A percentile compares a stretch with the other conserved stretches of the same genome.
Conservation (phyloP, 768 basidiomycete species). For the Lanmaoa pseudosensibilis region DNA sequence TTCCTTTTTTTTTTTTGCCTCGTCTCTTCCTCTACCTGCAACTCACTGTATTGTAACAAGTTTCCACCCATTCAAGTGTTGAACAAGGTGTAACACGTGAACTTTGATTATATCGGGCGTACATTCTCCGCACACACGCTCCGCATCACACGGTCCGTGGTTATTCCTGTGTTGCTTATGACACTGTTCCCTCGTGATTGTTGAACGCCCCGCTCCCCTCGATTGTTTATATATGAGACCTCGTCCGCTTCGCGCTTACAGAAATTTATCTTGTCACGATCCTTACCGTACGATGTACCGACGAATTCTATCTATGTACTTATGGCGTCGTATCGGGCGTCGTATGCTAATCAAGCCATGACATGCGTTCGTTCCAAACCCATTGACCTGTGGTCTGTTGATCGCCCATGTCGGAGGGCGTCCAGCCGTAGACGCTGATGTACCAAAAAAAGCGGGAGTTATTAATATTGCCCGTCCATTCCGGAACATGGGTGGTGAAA, state of each 20-base stretch:
- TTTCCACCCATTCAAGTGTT: slow-evolving; percentile 53
- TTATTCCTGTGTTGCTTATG: slow-evolving; percentile 15
- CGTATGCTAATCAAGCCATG: slow-evolving; percentile 47
- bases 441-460: background rate
- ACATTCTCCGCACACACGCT: slow-evolving; percentile 14
- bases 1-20: slow-evolving; percentile 14
- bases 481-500: background rate
- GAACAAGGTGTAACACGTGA: slow-evolving; percentile 52
- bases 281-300: slow-evolving; percentile 31
- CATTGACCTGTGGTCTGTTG: slow-evolving; percentile 38
- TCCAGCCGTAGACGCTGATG: slow-evolving; percentile 25
- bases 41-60: slow-evolving; percentile 86
- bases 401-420: background rate
- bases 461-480: too few species aligned
- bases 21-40: slow-evolving; percentile 38
- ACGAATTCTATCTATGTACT: slow-evolving; percentile 26
- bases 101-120: slow-evolving; percentile 42
- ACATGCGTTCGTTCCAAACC: slow-evolving; percentile 48
- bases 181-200: slow-evolving; percentile 13
- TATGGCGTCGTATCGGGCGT: slow-evolving; percentile 14
- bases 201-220: slow-evolving; percentile 4
- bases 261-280: slow-evolving; percentile 29
- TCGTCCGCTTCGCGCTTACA: slow-evolving; percentile 1
- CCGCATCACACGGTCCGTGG: slow-evolving; percentile 13
- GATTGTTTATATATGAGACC: slow-evolving; percentile 22